Evolutionary conservation across 2,329 filamentous ascomycete species (phyloP).

Genomic region (Cyclaneusma minus): DNA sequence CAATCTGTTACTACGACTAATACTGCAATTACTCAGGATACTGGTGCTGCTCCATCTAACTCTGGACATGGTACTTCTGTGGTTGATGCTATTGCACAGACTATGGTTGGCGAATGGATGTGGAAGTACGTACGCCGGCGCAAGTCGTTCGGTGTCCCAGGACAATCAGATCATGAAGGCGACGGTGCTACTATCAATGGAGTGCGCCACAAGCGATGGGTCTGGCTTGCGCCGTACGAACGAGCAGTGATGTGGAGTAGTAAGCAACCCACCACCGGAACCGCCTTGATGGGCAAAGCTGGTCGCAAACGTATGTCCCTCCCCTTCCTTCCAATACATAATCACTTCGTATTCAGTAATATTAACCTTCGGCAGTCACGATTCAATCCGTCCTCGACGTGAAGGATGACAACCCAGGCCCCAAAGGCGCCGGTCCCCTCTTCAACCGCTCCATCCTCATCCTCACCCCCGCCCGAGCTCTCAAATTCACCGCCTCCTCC

Average conservation of each 20-base stretch:
- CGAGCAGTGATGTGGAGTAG: conserved; percentile 94
- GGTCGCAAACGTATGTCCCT: conserved; percentile 61
- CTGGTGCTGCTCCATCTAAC: conserved; percentile 11
- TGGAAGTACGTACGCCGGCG: conserved; percentile 78
- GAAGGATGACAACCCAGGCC: conserved; percentile 78
- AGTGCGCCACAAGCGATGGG: conserved; percentile 87
- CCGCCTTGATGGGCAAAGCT: conserved; percentile 81
- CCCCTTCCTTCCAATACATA: conserved; percentile 9
- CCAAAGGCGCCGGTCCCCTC: conserved; percentile 48
- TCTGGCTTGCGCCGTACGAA: conserved; percentile 96
- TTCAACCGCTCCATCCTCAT: conserved; percentile 95
- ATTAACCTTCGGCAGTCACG: conserved; percentile 43
- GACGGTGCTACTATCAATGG: conserved; percentile 50
- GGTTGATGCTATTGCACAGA: conserved; percentile 92
- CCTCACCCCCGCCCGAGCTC: conserved; percentile 76
- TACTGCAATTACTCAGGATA: conserved; percentile 32
- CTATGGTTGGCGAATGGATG: conserved; percentile 98
- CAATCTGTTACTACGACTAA: conserved; percentile 43
- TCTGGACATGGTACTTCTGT: conserved; percentile 57
- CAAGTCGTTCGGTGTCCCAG: conserved; percentile 75
- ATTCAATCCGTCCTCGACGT: conserved; percentile 97
- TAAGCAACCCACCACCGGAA: conserved; percentile 83
- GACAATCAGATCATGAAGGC: no score
- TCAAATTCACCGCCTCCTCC: conserved; percentile 82
- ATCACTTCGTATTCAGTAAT: conserved; percentile 3